A percentile compares a stretch with the other conserved stretches of the same genome.
Evolutionary conservation across 169 alveolate genomes (phyloP).

Genomic region (Plasmodium relictum): DNA sequence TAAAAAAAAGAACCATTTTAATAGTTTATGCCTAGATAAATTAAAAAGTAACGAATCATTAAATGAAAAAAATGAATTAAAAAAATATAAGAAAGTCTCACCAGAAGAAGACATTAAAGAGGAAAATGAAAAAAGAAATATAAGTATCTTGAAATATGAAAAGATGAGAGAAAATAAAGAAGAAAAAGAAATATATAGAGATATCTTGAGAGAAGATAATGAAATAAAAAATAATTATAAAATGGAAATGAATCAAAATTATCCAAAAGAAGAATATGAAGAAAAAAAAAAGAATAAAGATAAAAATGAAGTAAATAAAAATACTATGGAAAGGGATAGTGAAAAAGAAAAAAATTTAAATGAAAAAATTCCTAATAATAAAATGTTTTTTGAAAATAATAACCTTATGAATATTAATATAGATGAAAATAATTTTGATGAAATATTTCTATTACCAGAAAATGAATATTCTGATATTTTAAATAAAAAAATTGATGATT

Average conservation of each 20-base stretch:
- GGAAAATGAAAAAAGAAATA: not conserved
- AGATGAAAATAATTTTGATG: conserved; percentile 76
- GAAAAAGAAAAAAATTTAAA: not conserved
- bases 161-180: too few species aligned
- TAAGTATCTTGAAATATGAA: too few species aligned
- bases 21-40: not conserved
- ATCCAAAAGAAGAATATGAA: too few species aligned
- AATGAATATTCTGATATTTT: conserved; percentile 65
- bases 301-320: too few species aligned
- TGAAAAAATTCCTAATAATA: not conserved
- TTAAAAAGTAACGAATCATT: not conserved
- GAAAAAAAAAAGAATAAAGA: too few species aligned
- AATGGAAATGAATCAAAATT: too few species aligned
- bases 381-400: conserved; percentile 17
- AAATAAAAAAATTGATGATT: conserved; percentile 61
- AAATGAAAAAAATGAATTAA: not conserved
- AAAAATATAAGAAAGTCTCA: not conserved
- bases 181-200: too few species aligned
- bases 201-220: too few species aligned
- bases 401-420: conserved; percentile 35
- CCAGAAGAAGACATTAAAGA: not conserved
- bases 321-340: not conserved
- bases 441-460: conserved; percentile 47
- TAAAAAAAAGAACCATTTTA: not conserved
- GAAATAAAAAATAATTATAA: too few species aligned